phyloP scores from a whole-genome alignment of 306 rosid genomes.

The Boehmeria nivea region DNA sequence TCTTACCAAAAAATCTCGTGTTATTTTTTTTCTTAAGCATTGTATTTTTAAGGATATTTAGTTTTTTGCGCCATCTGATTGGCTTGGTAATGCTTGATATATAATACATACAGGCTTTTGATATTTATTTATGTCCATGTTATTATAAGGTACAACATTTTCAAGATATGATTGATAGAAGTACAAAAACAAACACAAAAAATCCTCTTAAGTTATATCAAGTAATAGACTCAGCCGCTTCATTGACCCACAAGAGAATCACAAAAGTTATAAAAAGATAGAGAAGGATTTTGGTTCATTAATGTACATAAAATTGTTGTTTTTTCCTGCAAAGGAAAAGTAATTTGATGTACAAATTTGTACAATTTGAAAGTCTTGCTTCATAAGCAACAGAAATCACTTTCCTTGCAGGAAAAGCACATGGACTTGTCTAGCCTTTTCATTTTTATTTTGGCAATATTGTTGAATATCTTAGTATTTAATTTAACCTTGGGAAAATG shows the following conservation, averaged over 20 bases:
- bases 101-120: no score
- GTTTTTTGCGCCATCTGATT: no score
- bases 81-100: no score
- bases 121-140: no score
- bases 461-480: background rate
- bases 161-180: background rate
- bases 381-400: background rate
- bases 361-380: background rate
- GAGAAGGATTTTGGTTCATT: background rate
- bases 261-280: no score
- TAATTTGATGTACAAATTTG: background rate
- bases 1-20: no score
- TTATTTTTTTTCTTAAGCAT: no score
- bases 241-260: no score
- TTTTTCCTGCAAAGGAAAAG: background rate
- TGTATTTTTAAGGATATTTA: no score
- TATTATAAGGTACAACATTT: background rate
- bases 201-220: background rate
- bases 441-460: background rate
- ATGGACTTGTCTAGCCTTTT: background rate
- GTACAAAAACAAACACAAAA: background rate
- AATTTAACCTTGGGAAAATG: background rate
- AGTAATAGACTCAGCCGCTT: background rate
- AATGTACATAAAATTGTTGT: background rate
- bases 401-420: background rate